Base-by-base conservation (phyloP, 345 rosid species). In the Aquilaria malaccensis region DNA sequence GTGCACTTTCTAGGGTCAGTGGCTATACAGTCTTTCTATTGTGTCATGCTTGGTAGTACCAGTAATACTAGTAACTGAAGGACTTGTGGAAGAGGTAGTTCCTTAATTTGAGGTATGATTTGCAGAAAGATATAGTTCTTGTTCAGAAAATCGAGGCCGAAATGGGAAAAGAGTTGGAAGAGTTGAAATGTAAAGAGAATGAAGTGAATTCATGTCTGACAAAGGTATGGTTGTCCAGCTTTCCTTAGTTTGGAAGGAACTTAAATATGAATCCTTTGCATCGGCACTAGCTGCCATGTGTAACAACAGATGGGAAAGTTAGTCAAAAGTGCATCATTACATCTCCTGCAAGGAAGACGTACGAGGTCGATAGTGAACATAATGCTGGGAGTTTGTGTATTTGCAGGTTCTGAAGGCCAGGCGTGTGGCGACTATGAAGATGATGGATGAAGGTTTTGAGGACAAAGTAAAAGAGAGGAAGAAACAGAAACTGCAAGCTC, bases 371-470 rank as follows among this genome's bases (percentile, higher is more conserved):
- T 37, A 37, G 4, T 37, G 4, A 37, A 22, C 22, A 22, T 22
- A 22, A 22, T 22, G 22, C 22, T 22, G 22, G 22, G 22, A 22
- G 33, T 29, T 7, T n/a, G n/a, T 14, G 30, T 11, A 60, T 66
- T 13, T 76, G 72, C 84, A 90, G 97, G 83, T 94, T 6, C 84
- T 72, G 67, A 88, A 94, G 80, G 99, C 99, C 2, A 90, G 73
- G 69, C 92, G 93, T 1, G 96, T 86, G 66, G 92, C 92, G 1
- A 71, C 74, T 58, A 88, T 90, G 99, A 94, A 86, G 80, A 83
- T 88, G 88, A 66, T 79, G 74, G 97, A 94, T 22, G 87, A 86
- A 32, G 96, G 99, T 4, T 87, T 86, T 47, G 97, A 94, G 62
- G 97, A 94, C 62, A 86, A 79, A 74, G 82, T 57, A 7, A 83